Evolutionary conservation across 352 stramenopile genomes (phyloP), one percentile per base, ranked within the genome.

Genomic region (Chrysophaeum taylorii): DNA sequence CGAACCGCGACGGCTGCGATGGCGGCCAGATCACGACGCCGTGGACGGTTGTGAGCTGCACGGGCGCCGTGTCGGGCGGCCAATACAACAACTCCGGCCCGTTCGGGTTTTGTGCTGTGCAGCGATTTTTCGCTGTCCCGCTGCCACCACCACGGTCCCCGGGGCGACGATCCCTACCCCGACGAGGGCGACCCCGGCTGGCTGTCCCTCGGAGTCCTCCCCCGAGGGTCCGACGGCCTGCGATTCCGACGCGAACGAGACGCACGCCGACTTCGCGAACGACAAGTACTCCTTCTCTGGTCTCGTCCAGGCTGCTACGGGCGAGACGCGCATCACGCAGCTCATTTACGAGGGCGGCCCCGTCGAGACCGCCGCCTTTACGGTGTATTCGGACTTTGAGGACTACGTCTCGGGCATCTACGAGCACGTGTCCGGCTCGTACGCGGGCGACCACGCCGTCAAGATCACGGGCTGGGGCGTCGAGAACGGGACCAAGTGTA

Each of bases 401-500:
- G 25, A 60, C 43, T 75, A 75, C 57, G 70, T n/a, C 25, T 37
- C 43, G 27, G 71, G 71, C 25, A 60, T 75, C 27, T 75, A 75
- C 53, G 18, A 60, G 2, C 71, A 75, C 66, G 35, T 70, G n/a
- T 45, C 21, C 25, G 71, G 71, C 27, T 25, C 29, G 43, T 29
- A 29, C n/a, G 42, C 60, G 15, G 71, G 71, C 38, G 31, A 39
- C 21, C 71, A 75, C 43, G 66, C 71, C 45, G 64, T 75, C n/a
- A 61, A 69, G 36, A 27, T 75, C 0, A 57, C 70, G 36, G 71
- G 71, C 18, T 75, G 60, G 41, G 71, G 71, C 36, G 52, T 60
- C 29, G 63, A 64, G 39, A 45, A 71, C 31, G 70, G 52, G 27
- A 38, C 33, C 25, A 53, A 94, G 74, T n/a, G n/a, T 94, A 94